A percentile compares a stretch with the other conserved stretches of the same genome.
phyloP scores from a whole-genome alignment of 495 filamentous ascomycete genomes.

The Aspergillus avenaceus region DNA sequence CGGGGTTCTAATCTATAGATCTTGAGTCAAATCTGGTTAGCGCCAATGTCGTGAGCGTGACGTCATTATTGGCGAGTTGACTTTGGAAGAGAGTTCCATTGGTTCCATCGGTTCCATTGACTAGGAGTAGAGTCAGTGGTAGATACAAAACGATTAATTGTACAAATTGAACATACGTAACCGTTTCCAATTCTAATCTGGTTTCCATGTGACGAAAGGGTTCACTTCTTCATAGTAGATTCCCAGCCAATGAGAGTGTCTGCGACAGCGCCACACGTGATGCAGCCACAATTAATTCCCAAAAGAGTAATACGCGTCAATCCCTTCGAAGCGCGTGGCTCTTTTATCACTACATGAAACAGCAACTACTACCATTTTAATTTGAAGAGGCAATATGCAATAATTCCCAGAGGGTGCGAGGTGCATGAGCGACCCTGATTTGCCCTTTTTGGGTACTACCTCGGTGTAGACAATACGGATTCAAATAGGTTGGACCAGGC shows the following conservation, averaged over 20 bases:
- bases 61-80: background rate
- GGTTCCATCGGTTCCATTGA: too few relatives aligned
- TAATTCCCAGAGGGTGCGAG: background rate
- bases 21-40: too few relatives aligned
- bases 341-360: background rate
- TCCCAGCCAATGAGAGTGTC: background rate
- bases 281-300: background rate
- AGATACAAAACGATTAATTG: too few relatives aligned
- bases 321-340: background rate
- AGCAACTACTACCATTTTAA: background rate
- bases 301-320: constrained; percentile 12
- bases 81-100: background rate
- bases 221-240: too few relatives aligned
- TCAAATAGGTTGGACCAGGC: background rate
- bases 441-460: background rate
- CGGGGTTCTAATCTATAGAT: background rate
- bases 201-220: too few relatives aligned
- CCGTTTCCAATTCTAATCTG: too few relatives aligned
- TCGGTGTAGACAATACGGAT: background rate
- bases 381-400: background rate
- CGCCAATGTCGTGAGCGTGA: background rate
- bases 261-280: background rate
- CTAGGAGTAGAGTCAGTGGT: too few relatives aligned
- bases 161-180: too few relatives aligned
- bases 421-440: background rate